Evolutionary conservation across 2,329 filamentous ascomycete species (phyloP), one percentile per base, ranked within the genome.

Genomic region (Amauroascus verrucosus): DNA sequence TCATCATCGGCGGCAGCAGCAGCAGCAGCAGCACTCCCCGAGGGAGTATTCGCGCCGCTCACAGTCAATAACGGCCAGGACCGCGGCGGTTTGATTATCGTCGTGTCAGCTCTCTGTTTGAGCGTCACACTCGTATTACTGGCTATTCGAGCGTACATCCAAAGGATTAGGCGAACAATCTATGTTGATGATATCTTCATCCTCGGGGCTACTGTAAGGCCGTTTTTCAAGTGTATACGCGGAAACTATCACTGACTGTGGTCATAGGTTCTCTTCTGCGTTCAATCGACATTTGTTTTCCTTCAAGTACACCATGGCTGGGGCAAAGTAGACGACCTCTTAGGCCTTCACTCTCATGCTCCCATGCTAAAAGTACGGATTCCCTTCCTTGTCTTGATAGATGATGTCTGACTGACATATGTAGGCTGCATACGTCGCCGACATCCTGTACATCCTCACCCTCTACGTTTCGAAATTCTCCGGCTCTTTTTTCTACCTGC

Each of bases 401-500:
- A 13, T 41, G 4, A 11, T 18, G 16, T 32, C 11, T 44, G 7
- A 28, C 35, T 28, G 28, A 44, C 20, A 26, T 14, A 8, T 38
- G 28, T 48, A 72, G 69, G 61, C 63, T 16, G 62, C 63, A 2
- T 75, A 72, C 47, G 61, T 63, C 9, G 63, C 65, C 55, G 70
- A 75, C 45, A 60, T 74, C 4, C 60, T 75, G 9, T 74, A 68
- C 50, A 56, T 75, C 26, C 22, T 70, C 9, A 62, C 65, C 0
- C 53, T 75, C 9, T 72, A 67, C 47, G 56, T 72, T 4, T 72
- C 72, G 3, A 76, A 76, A 58, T 65, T 64, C 51, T 70, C 70
- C 7, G 65, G 70, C 4, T 64, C 64, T 0, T 61, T 70, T 16
- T 64, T 74, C 8, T 67, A 71, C 48, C 56, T 68, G 26, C 67